Percentiles rank a stretch among this genome's conserved stretches.
Conservation (phyloP, 345 rosid species). For the Eutrema heterophyllum region DNA sequence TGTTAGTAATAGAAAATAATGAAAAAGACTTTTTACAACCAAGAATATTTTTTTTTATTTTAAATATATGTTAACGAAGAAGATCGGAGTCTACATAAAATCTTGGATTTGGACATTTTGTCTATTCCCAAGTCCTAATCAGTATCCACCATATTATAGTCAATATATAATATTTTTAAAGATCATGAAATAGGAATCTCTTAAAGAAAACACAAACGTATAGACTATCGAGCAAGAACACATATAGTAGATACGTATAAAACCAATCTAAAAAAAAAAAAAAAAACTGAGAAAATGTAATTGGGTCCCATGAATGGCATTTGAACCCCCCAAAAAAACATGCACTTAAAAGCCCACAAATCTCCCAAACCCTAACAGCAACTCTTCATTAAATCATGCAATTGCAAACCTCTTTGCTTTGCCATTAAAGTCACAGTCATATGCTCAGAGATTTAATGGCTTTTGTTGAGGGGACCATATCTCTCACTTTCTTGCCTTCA, state of each 20-base stretch:
- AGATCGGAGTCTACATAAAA: neutral
- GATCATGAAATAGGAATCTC: neutral
- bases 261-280: neutral
- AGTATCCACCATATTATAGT: neutral
- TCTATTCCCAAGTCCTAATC: neutral
- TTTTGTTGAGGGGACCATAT: slow-evolving; percentile 36
- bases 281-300: slow-evolving; percentile 11
- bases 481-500: slow-evolving; percentile 29
- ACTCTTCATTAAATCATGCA: slow-evolving; percentile 36
- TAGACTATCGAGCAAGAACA: neutral
- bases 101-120: neutral
- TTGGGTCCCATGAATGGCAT: slow-evolving; percentile 23
- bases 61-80: neutral
- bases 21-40: neutral
- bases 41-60: neutral
- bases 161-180: neutral
- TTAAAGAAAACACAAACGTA: neutral
- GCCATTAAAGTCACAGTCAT: slow-evolving; percentile 39
- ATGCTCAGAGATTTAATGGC: slow-evolving; percentile 39
- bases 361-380: slow-evolving; percentile 38
- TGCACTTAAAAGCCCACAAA: slow-evolving; percentile 34
- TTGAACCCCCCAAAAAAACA: slow-evolving; percentile 29
- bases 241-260: neutral
- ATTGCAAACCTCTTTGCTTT: slow-evolving; percentile 34
- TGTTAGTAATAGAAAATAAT: neutral